These are phyloP conservation scores for Diplodia mutila DNA, from an alignment of 2,329 filamentous ascomycete species.

Conservation along the genomic window DNA sequence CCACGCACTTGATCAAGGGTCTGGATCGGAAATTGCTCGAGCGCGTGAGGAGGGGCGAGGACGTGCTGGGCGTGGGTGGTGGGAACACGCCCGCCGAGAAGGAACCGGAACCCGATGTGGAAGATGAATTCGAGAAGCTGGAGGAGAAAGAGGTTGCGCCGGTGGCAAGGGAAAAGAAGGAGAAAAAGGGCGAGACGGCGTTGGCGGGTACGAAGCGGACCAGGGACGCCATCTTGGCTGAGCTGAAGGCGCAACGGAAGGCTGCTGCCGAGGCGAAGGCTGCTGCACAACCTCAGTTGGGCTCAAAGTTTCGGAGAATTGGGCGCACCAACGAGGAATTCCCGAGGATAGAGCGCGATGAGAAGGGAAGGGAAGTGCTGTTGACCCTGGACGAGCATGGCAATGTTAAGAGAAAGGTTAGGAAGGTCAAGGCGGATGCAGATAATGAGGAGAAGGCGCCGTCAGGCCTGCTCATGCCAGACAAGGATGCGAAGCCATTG, in stretches of 20 bases:
- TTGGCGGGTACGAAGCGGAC: conserved; percentile 56
- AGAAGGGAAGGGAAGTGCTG: conserved; percentile 60
- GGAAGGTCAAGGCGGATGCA: conserved; percentile 54
- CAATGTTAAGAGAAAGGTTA: conserved; percentile 64
- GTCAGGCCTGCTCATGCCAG: conserved; percentile 46
- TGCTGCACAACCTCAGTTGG: conserved; percentile 54
- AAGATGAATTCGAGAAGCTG: conserved; percentile 56
- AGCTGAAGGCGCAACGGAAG: conserved; percentile 60
- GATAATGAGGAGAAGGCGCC: conserved; percentile 39
- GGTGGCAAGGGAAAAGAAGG: conserved; percentile 61
- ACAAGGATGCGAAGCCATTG: conserved; percentile 53
- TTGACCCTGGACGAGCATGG: conserved; percentile 63
- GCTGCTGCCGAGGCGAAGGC: conserved; percentile 49
- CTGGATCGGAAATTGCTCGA: conserved; percentile 82
- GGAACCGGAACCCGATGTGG: conserved; percentile 42
- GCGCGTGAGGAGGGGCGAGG: conserved; percentile 68
- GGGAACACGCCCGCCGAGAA: conserved; percentile 41
- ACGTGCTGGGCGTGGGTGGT: conserved; percentile 47
- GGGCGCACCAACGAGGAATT: conserved; percentile 52
- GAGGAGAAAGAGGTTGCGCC: conserved; percentile 71
- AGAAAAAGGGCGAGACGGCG: conserved; percentile 59
- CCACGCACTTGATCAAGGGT: conserved; percentile 89
- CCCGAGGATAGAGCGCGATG: conserved; percentile 60
- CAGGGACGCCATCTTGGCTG: conserved; percentile 62
- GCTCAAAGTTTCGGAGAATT: conserved; percentile 60